phyloP scores from a whole-genome alignment of 148 eudicot species.

The Camellia granthamiana region DNA sequence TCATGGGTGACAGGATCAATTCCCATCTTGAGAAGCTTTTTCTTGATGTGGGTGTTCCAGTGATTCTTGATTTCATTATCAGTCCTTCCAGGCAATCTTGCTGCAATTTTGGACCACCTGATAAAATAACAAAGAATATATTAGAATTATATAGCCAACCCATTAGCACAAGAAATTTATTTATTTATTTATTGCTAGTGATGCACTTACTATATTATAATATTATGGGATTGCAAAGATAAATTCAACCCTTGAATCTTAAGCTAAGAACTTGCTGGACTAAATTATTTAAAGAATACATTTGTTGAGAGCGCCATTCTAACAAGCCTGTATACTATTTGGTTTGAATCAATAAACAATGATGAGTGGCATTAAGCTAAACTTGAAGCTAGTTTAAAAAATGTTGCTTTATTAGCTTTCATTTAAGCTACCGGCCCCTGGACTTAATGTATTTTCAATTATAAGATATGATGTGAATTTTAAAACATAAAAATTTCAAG shows the following conservation, averaged over 20 bases:
- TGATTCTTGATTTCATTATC: conserved; percentile 95
- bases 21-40: conserved; percentile 86
- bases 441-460: neutral
- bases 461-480: no score
- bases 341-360: neutral
- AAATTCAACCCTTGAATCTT: conserved; percentile 4
- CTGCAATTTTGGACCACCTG: conserved; percentile 96
- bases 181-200: neutral
- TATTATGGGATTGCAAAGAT: neutral
- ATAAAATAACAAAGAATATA: neutral
- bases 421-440: no score
- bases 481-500: no score
- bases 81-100: conserved; percentile 86
- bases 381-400: neutral
- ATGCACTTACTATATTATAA: no score
- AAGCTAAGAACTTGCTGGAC: neutral
- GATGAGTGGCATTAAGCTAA: neutral
- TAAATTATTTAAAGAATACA: neutral
- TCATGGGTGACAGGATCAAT: conserved; percentile 88
- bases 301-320: no score
- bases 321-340: no score
- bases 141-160: neutral
- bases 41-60: conserved; percentile 97
- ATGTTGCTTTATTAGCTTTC: no score
- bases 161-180: neutral